Evolutionary conservation across 345 rosid genomes (phyloP).

Genomic region (Psidium friedrichsthalianum): DNA sequence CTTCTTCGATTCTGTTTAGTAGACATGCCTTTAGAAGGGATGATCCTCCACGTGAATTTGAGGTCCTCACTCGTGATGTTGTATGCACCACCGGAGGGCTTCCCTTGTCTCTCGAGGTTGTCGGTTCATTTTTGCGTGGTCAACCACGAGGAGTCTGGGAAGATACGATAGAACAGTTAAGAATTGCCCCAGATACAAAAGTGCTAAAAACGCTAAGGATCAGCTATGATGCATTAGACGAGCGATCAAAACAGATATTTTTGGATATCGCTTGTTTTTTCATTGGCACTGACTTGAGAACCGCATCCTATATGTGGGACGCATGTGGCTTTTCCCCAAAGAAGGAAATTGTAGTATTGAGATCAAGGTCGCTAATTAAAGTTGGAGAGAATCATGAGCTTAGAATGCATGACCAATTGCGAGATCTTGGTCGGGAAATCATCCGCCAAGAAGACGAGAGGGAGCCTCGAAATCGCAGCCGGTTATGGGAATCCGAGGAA

Average conservation of each 20-base stretch:
- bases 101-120: background rate
- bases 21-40: background rate
- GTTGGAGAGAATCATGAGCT: background rate
- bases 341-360: background rate
- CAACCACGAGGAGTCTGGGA: background rate
- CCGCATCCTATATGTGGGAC: background rate
- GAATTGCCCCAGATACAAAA: background rate
- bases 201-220: background rate
- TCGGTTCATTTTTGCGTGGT: background rate
- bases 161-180: background rate
- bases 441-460: background rate
- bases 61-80: background rate
- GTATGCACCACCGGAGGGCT: background rate
- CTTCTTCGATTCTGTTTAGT: background rate
- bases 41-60: background rate
- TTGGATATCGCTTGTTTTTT: background rate
- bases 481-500: background rate
- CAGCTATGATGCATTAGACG: background rate
- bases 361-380: background rate
- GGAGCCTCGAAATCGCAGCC: background rate
- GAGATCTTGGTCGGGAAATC: conserved; percentile 2
- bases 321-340: background rate
- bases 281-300: background rate
- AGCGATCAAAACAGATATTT: background rate
- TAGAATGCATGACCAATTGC: background rate